These are phyloP conservation scores for Amoebophrya sp. DNA, from an alignment of 169 alveolate genomes.

Conservation along the genomic window DNA sequence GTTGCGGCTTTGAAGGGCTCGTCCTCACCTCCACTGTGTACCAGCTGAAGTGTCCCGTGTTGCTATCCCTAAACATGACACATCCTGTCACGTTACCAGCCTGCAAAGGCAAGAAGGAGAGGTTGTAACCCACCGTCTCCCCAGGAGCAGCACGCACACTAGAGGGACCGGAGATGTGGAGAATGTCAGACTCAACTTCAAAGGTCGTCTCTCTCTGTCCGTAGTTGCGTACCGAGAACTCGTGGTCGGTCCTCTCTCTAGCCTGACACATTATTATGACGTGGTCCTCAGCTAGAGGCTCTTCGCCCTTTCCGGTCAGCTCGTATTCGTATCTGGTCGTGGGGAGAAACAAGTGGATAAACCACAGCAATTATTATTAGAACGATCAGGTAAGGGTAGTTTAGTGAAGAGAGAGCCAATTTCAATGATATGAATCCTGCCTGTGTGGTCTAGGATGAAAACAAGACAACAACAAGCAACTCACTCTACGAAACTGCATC, in stretches of 20 bases:
- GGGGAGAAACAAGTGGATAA: background rate
- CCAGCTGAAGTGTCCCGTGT: slow-evolving; percentile 50
- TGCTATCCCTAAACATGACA: slow-evolving; percentile 45
- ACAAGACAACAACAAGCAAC: too few species aligned
- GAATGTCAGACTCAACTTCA: slow-evolving; percentile 75
- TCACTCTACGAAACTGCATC: too few species aligned
- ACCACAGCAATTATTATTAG: too few species aligned
- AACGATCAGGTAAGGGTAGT: too few species aligned
- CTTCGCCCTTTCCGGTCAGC: slow-evolving; percentile 77
- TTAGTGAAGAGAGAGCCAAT: too few species aligned
- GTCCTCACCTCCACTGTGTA: slow-evolving; percentile 67
- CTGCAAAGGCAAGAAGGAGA: slow-evolving; percentile 44
- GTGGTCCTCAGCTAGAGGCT: slow-evolving; percentile 82
- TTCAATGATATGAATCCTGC: too few species aligned
- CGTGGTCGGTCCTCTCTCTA: slow-evolving; percentile 63
- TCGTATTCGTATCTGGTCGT: slow-evolving; percentile 77
- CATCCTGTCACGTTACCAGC: slow-evolving; percentile 51
- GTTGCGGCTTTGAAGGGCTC: slow-evolving; percentile 68
- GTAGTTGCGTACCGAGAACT: slow-evolving; percentile 55
- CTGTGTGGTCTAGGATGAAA: too few species aligned
- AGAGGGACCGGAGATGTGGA: slow-evolving; percentile 47
- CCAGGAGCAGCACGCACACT: slow-evolving; percentile 31
- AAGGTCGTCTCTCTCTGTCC: slow-evolving; percentile 61
- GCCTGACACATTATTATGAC: slow-evolving; percentile 72
- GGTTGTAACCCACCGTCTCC: slow-evolving; percentile 50